phyloP scores from a whole-genome alignment of 2,329 filamentous ascomycete species.

The Trichoderma sp. region DNA sequence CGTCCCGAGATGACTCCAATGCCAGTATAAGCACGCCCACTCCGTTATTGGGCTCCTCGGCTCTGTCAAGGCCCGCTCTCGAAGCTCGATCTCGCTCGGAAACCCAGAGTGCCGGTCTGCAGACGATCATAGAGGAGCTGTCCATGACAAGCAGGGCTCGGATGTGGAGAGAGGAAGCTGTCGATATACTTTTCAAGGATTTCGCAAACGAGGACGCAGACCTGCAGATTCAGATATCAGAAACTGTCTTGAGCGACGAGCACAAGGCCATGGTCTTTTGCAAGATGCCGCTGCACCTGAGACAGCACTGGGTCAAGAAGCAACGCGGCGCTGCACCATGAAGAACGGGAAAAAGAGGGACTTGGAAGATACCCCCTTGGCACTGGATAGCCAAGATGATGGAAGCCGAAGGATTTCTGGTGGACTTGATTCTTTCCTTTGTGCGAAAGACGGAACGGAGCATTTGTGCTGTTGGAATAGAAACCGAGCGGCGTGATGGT shows the following conservation, averaged over 20 bases:
- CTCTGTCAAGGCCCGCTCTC: conserved; percentile 25
- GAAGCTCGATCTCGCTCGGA: conserved; percentile 18
- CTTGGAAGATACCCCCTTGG: conserved; percentile 12
- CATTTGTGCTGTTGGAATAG: conserved; percentile 18
- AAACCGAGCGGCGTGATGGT: conserved; percentile 23
- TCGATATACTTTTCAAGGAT: conserved; percentile 62
- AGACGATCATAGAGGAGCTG: conserved; percentile 42
- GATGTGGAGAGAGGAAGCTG: conserved; percentile 59
- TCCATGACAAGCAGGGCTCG: conserved; percentile 45
- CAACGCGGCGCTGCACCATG: conserved; percentile 49
- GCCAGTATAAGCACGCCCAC: conserved; percentile 34
- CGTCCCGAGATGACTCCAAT: conserved; percentile 32
- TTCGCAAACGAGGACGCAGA: conserved; percentile 61
- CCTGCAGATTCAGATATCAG: conserved; percentile 61
- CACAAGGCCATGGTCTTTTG: conserved; percentile 64
- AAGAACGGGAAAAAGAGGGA: not conserved
- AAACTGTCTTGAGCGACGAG: conserved; percentile 60
- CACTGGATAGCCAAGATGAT: not conserved
- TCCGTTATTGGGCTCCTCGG: conserved; percentile 39
- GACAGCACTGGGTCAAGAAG: conserved; percentile 59
- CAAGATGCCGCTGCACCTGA: conserved; percentile 58
- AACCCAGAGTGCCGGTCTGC: not conserved
- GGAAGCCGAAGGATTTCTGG: not conserved
- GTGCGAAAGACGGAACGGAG: conserved; percentile 8
- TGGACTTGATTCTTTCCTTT: not conserved